Percentiles rank a stretch among this genome's conserved stretches.
Evolutionary conservation across 2,329 filamentous ascomycete genomes (phyloP).

Genomic region (Hypoxylon sp.): DNA sequence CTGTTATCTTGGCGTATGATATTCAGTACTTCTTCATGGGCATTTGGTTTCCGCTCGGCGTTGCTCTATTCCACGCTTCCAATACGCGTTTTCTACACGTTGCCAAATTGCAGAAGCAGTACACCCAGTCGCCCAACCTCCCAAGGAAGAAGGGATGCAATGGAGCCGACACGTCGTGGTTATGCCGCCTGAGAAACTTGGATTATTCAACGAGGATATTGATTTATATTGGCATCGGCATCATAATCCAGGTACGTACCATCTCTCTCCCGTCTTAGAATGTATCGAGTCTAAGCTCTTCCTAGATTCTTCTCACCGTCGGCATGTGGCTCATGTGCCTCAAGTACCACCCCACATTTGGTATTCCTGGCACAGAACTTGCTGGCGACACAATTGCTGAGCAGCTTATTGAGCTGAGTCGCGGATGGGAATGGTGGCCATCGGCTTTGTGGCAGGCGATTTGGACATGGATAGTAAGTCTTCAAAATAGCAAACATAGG

Average conservation of each 20-base stretch:
- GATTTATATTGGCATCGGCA: constrained; percentile 60
- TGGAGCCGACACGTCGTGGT: constrained; percentile 50
- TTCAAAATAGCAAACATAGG: neutral
- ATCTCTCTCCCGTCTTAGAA: neutral
- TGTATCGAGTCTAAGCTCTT: constrained; percentile 14
- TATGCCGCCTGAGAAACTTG: constrained; percentile 54
- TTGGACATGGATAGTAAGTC: constrained; percentile 63
- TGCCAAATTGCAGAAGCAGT: constrained; percentile 62
- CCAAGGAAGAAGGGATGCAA: constrained; percentile 44
- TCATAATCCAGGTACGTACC: constrained; percentile 61
- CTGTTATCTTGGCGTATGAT: constrained; percentile 58
- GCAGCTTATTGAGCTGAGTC: constrained; percentile 56
- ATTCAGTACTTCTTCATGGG: constrained; percentile 71
- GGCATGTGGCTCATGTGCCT: constrained; percentile 68
- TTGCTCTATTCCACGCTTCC: constrained; percentile 69
- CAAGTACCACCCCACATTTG: constrained; percentile 68
- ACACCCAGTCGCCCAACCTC: constrained; percentile 45
- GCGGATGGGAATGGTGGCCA: constrained; percentile 72
- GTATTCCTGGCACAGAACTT: constrained; percentile 56
- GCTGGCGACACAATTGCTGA: constrained; percentile 53
- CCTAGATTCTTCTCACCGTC: constrained; percentile 64
- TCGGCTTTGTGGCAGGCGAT: constrained; percentile 66
- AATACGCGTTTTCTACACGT: constrained; percentile 66
- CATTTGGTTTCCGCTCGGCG: constrained; percentile 67
- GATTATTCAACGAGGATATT: constrained; percentile 57